Evolutionary conservation across 2,329 filamentous ascomycete species (phyloP).

Genomic region (Escovopsis sp.): DNA sequence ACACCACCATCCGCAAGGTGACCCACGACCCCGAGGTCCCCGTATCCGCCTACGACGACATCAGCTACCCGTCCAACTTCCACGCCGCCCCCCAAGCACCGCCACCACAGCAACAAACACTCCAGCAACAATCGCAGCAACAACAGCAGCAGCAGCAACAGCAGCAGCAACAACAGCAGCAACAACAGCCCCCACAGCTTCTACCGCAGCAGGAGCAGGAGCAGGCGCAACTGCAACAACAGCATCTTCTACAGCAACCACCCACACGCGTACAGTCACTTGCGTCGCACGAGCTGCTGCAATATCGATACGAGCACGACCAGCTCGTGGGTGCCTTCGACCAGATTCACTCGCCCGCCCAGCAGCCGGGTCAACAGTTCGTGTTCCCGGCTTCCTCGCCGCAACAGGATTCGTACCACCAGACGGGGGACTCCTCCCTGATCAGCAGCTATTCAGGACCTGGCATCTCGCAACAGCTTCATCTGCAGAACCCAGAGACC

Average conservation of each 20-base stretch:
- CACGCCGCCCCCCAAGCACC: conserved; percentile 12
- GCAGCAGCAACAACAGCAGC: conserved; percentile 4
- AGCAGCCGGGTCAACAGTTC: conserved; percentile 8
- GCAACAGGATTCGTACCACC: conserved; percentile 18
- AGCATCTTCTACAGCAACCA: too few species aligned
- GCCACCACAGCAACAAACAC: conserved; percentile 10
- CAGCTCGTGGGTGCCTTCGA: conserved; percentile 27
- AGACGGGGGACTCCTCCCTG: conserved; percentile 19
- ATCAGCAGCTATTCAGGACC: conserved; percentile 21
- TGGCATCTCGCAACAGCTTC: conserved; percentile 10
- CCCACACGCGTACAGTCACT: conserved; percentile 7
- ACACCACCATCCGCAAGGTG: conserved; percentile 34
- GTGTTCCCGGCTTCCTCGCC: conserved; percentile 8
- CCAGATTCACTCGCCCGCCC: conserved; percentile 13
- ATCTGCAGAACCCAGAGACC: conserved; percentile 38
- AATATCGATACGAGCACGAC: conserved; percentile 15
- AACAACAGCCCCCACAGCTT: too few species aligned
- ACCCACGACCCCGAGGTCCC: conserved; percentile 27
- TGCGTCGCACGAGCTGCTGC: conserved; percentile 6
- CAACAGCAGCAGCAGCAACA: conserved; percentile 10
- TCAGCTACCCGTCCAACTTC: conserved; percentile 19
- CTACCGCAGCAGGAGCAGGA: conserved; percentile 12
- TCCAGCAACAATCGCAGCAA: not conserved
- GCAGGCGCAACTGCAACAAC: conserved; percentile 2
- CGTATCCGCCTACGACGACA: conserved; percentile 29